phyloP scores from a whole-genome alignment of 179 eudicot genomes.

The Corrigiola litoralis region DNA sequence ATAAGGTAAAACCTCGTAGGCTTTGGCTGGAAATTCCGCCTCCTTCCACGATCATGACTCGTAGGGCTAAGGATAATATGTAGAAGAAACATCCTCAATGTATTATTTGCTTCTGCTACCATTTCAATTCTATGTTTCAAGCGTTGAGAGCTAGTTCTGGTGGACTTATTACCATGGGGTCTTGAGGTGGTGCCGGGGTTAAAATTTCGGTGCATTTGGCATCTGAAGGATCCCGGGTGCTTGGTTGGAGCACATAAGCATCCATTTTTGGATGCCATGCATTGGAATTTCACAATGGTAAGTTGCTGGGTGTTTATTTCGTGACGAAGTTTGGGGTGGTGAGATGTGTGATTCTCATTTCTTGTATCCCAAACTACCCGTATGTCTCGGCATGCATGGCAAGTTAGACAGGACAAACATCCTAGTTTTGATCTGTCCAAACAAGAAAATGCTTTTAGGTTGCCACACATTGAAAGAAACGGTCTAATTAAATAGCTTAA shows the following conservation, averaged over 20 bases:
- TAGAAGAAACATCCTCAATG: slow-evolving; percentile 6
- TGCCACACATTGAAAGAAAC: too few species aligned
- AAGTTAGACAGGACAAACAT: too few species aligned
- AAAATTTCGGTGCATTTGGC: slow-evolving; percentile 16
- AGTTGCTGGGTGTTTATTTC: slow-evolving; percentile 1
- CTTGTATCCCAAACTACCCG: slow-evolving; percentile 4
- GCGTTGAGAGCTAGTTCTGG: neutral
- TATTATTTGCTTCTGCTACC: slow-evolving; percentile 1
- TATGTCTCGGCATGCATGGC: neutral
- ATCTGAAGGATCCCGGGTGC: slow-evolving; percentile 28
- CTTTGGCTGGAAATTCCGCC: slow-evolving; percentile 12
- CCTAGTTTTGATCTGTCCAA: too few species aligned
- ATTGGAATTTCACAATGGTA: neutral
- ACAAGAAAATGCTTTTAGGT: neutral
- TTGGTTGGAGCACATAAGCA: slow-evolving; percentile 27
- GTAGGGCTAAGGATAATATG: neutral
- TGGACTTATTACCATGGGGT: neutral
- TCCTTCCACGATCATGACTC: neutral
- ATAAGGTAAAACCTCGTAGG: slow-evolving; percentile 21
- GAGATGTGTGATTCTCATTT: slow-evolving; percentile 15
- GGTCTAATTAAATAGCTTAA: too few species aligned
- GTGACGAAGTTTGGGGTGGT: neutral
- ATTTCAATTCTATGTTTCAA: neutral
- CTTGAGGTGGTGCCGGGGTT: neutral
- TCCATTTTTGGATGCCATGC: slow-evolving; percentile 33